Percentiles rank a stretch among this genome's conserved stretches.
phyloP scores from a whole-genome alignment of 345 rosid species.

The Acer yangbiense region DNA sequence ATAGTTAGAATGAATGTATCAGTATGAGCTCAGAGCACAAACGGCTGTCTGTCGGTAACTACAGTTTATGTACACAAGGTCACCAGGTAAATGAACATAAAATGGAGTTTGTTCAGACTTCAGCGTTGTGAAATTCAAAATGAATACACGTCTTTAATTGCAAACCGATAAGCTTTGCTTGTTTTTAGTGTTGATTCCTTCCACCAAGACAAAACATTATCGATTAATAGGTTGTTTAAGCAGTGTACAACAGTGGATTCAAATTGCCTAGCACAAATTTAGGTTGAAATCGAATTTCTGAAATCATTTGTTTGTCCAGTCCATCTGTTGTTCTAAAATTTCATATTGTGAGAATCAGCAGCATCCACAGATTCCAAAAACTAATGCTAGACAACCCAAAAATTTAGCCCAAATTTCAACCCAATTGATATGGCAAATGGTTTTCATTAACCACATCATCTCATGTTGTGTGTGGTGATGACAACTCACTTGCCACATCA shows the following conservation, averaged over 20 bases:
- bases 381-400: too few relatives aligned
- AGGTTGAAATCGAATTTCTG: neutral
- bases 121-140: neutral
- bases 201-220: neutral
- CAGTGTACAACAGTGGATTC: neutral
- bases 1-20: constrained; percentile 13
- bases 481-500: too few relatives aligned
- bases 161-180: neutral
- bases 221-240: neutral
- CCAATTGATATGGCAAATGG: too few relatives aligned
- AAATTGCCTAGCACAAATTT: neutral
- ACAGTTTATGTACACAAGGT: neutral
- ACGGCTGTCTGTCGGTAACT: neutral
- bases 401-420: too few relatives aligned
- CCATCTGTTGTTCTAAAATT: neutral
- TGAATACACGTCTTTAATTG: neutral
- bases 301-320: neutral
- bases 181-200: neutral
- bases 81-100: neutral
- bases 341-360: neutral
- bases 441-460: too few relatives aligned
- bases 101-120: neutral
- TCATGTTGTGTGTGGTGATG: too few relatives aligned
- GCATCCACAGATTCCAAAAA: neutral
- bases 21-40: constrained; percentile 1